Percentiles rank a stretch among this genome's conserved stretches.
These are phyloP conservation scores for Rubia yunnanensis DNA, from an alignment of 257 asterid genomes.

Conservation along the genomic window DNA sequence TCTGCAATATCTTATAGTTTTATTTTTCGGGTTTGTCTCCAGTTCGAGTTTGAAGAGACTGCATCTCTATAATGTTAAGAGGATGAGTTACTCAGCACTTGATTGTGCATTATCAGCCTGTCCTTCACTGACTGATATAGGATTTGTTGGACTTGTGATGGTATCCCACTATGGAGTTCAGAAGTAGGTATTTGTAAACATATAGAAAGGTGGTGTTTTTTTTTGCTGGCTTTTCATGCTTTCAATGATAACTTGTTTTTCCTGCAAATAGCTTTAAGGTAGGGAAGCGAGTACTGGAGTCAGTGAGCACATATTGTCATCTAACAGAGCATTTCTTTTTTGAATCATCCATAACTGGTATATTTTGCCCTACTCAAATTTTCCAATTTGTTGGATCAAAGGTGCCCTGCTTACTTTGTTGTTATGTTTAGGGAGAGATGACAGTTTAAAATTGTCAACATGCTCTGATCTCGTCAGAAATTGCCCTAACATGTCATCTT, in stretches of 20 bases:
- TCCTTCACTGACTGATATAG: conserved; percentile 62
- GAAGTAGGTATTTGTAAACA: not conserved
- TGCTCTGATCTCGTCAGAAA: conserved; percentile 54
- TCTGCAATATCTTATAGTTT: not conserved
- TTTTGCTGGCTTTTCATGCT: not conserved
- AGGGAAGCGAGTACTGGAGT: conserved; percentile 57
- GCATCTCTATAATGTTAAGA: conserved; percentile 76
- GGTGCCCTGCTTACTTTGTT: conserved; percentile 19
- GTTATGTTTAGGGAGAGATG: conserved; percentile 60
- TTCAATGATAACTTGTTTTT: conserved; percentile 11
- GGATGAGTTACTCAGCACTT: conserved; percentile 57
- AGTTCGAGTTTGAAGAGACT: conserved; percentile 61
- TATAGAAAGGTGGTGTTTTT: not conserved
- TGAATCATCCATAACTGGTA: conserved; percentile 71
- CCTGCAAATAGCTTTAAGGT: conserved; percentile 46
- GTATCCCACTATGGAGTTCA: not conserved
- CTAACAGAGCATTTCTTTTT: conserved; percentile 61
- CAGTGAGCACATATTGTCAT: conserved; percentile 66
- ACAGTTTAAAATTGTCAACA: conserved; percentile 59
- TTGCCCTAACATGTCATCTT: conserved; percentile 52
- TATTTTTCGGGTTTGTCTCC: conserved; percentile 6
- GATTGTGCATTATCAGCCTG: conserved; percentile 67
- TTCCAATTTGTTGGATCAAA: conserved; percentile 6
- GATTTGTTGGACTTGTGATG: conserved; percentile 56
- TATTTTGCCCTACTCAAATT: conserved; percentile 3